Evolutionary conservation across 2,329 filamentous ascomycete species (phyloP), one percentile per base, ranked within the genome.

Genomic region (Xylaria hypoxylon): DNA sequence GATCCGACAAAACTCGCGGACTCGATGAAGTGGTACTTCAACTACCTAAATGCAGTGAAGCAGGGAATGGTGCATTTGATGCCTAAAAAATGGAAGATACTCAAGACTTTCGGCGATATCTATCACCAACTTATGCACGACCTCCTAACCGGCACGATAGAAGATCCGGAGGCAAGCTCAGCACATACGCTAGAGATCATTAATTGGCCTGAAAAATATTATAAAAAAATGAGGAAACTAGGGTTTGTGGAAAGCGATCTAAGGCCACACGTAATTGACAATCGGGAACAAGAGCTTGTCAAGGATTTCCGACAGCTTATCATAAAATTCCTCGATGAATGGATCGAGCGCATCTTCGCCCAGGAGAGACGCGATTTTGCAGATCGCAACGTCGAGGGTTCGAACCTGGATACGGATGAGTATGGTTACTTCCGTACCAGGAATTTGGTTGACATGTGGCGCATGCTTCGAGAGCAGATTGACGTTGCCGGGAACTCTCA

Each of bases 61-160:
- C 86, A 96, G 69, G 95, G 96, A 75, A 97, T 99, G 92, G 88
- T 92, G 67, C 88, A 89, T 31, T 85, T 99, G 59, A 94, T 97
- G 88, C 96, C 96, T 8, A 95, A 92, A 80, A 97, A 96, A 79
- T 99, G 96, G 96, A 94, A 91, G 77, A 97, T 99, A 53, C 92
- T 94, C 81, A 90, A 92, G 77, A 96, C 92, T 0, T 99, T 97
- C 79, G 91, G 90, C 66, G 87, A 92, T 74, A 94, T 97, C 68
- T 99, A 99, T 78, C 96, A 99, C 81, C 86, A 88, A 70, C 87
- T 95, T 72, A 98, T 99, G 95, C 96, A 97, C 81, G 93, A 97
- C 79, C 97, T 96, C 78, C 85, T 99, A 10, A 82, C 96, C 59
- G 88, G 84, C 28, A 89, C 94, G 77, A 90, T 98, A 65, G 92